These are phyloP conservation scores for Fonsecaea multimorphosa DNA, from an alignment of 2,329 filamentous ascomycete genomes.

Conservation along the genomic window DNA sequence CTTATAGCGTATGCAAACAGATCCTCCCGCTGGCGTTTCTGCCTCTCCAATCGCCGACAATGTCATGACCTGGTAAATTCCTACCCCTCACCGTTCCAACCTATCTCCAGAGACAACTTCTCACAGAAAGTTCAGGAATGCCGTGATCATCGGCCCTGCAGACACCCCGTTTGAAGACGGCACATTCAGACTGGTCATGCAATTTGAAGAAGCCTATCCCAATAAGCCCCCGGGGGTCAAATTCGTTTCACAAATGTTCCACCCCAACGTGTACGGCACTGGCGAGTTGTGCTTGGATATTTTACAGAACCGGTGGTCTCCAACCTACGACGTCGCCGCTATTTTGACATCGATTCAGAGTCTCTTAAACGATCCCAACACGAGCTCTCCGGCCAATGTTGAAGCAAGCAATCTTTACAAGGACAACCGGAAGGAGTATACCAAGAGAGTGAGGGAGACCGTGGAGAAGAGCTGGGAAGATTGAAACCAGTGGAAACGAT, in stretches of 20 bases:
- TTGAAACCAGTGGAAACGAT: slow-evolving; percentile 46
- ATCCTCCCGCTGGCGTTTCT: slow-evolving; percentile 94
- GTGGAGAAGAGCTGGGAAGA: slow-evolving; percentile 99
- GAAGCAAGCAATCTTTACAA: slow-evolving; percentile 98
- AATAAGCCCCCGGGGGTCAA: slow-evolving; percentile 98
- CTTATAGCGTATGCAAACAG: slow-evolving; percentile 93
- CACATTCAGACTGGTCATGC: slow-evolving; percentile 96
- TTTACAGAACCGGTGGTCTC: slow-evolving; percentile 96
- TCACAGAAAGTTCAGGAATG: slow-evolving; percentile 71
- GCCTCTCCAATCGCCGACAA: slow-evolving; percentile 95
- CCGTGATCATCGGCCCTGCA: slow-evolving; percentile 94
- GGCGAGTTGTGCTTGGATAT: slow-evolving; percentile 97
- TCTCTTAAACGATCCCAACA: slow-evolving; percentile 96
- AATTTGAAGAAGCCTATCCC: slow-evolving; percentile 98
- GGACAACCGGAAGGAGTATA: slow-evolving; percentile 95
- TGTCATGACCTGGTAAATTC: slow-evolving; percentile 86
- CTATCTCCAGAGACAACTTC: background rate
- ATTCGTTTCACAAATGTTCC: slow-evolving; percentile 99
- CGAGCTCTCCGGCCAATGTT: slow-evolving; percentile 96
- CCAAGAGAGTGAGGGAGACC: slow-evolving; percentile 91
- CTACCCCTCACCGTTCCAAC: background rate
- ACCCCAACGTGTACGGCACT: slow-evolving; percentile 97
- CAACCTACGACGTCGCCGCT: slow-evolving; percentile 96
- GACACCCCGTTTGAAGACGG: slow-evolving; percentile 99
- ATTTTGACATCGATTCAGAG: slow-evolving; percentile 98